Evolutionary conservation across 495 filamentous ascomycete species (phyloP).

Genomic region (Xylaria telfairii): DNA sequence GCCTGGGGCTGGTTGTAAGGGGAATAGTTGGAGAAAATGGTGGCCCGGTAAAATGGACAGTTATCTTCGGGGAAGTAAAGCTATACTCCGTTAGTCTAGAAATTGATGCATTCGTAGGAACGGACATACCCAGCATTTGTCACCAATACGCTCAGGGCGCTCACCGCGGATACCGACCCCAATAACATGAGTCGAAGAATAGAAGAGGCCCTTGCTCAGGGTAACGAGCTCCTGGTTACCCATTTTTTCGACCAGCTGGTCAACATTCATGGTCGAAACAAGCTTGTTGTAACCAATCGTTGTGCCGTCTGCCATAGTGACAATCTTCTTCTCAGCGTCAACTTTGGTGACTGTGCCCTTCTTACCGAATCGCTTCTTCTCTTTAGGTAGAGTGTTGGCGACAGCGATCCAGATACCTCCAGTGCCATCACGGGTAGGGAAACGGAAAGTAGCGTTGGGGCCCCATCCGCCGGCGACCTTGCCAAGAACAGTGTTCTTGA

Average conservation of each 20-base stretch:
- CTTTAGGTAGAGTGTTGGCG: slow-evolving; percentile 87
- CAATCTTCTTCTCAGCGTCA: slow-evolving; percentile 81
- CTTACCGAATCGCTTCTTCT: slow-evolving; percentile 89
- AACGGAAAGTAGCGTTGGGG: slow-evolving; percentile 97
- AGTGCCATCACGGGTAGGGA: slow-evolving; percentile 93
- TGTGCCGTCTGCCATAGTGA: slow-evolving; percentile 82
- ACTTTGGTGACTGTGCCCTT: slow-evolving; percentile 84
- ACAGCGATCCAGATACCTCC: slow-evolving; percentile 99
- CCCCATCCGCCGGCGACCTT: slow-evolving; percentile 98
- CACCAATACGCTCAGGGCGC: slow-evolving; percentile 94
- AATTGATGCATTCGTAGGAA: not conserved
- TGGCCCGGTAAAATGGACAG: slow-evolving; percentile 99
- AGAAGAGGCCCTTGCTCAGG: slow-evolving; percentile 92
- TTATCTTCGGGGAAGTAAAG: slow-evolving; percentile 99
- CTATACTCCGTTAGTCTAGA: slow-evolving; percentile 48
- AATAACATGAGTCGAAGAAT: slow-evolving; percentile 96
- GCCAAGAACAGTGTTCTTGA: slow-evolving; percentile 92
- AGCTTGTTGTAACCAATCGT: slow-evolving; percentile 93
- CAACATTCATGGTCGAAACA: slow-evolving; percentile 95
- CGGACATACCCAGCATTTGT: slow-evolving; percentile 92
- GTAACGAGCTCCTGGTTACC: slow-evolving; percentile 80
- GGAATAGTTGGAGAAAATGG: slow-evolving; percentile 99
- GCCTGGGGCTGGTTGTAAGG: slow-evolving; percentile 93
- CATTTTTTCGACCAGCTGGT: slow-evolving; percentile 86
- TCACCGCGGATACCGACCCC: slow-evolving; percentile 92